Evolutionary conservation across 2,329 filamentous ascomycete species (phyloP).

Genomic region (Colletotrichum abscissum): DNA sequence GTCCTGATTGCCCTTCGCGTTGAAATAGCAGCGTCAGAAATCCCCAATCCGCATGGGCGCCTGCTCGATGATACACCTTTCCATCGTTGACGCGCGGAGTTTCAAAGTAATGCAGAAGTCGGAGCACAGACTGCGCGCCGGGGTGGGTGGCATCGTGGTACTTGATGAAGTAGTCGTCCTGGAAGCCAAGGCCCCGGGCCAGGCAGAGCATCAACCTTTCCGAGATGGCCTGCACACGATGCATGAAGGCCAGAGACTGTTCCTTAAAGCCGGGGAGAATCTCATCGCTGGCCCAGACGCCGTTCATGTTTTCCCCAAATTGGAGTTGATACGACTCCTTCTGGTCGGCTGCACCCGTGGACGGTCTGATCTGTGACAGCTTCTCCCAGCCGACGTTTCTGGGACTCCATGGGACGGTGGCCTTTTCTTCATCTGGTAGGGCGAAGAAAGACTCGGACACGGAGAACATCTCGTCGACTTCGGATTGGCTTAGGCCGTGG

Average conservation of each 20-base stretch:
- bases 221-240: constrained; percentile 60
- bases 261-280: constrained; percentile 60
- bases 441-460: constrained; percentile 65
- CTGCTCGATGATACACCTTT: constrained; percentile 67
- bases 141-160: constrained; percentile 61
- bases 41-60: constrained; percentile 73
- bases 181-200: constrained; percentile 66
- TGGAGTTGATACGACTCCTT: constrained; percentile 74
- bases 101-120: constrained; percentile 68
- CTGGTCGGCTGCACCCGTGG: constrained; percentile 66
- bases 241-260: constrained; percentile 63
- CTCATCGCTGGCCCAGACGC: constrained; percentile 61
- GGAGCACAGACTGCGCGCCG: constrained; percentile 65
- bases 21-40: constrained; percentile 73
- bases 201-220: constrained; percentile 70
- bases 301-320: constrained; percentile 65
- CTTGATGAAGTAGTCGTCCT: constrained; percentile 65
- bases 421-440: constrained; percentile 62
- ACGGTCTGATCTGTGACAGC: constrained; percentile 67
- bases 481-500: constrained; percentile 61
- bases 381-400: constrained; percentile 73
- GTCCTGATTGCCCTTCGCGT: constrained; percentile 66
- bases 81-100: constrained; percentile 46
- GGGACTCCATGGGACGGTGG: constrained; percentile 63
- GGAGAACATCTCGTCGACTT: constrained; percentile 63